Evolutionary conservation across 2,329 filamentous ascomycete genomes (phyloP).

Genomic region (Hypoxylon sp.): DNA sequence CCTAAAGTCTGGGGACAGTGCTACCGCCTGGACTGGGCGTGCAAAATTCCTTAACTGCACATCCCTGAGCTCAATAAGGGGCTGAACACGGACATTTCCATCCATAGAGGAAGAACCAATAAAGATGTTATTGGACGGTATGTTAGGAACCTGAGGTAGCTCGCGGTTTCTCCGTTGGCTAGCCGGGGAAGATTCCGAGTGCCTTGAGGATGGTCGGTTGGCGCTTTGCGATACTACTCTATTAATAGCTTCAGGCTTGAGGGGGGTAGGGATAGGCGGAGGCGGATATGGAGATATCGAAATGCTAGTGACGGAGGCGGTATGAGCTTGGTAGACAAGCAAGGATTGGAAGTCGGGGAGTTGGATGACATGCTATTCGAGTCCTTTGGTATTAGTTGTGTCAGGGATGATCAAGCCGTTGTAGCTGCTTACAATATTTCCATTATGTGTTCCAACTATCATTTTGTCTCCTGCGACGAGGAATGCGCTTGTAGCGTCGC

Average conservation of each 20-base stretch:
- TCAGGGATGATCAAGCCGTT: constrained; percentile 32
- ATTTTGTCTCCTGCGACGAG: constrained; percentile 96
- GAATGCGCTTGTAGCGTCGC: constrained; percentile 93
- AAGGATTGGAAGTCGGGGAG: constrained; percentile 85
- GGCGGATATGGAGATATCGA: constrained; percentile 91
- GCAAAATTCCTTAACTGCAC: constrained; percentile 94
- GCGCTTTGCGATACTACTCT: constrained; percentile 56
- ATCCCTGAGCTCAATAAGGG: constrained; percentile 88
- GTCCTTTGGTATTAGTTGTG: constrained; percentile 9
- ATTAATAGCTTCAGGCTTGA: constrained; percentile 59
- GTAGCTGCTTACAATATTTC: constrained; percentile 82
- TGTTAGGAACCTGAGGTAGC: constrained; percentile 73
- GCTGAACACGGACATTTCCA: constrained; percentile 93
- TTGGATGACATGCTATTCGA: constrained; percentile 76
- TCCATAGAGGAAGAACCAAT: constrained; percentile 96
- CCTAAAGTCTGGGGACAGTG: constrained; percentile 95
- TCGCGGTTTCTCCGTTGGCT: constrained; percentile 56
- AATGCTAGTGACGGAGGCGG: constrained; percentile 88
- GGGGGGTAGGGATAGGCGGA: constrained; percentile 67
- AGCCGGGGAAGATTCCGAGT: constrained; percentile 63
- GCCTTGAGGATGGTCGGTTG: constrained; percentile 56
- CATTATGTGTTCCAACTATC: constrained; percentile 96
- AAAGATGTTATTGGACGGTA: constrained; percentile 90
- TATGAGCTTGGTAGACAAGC: constrained; percentile 91
- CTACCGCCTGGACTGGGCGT: constrained; percentile 90